Evolutionary conservation across 1,284 basidiomycete species (phyloP), one percentile per base, ranked within the genome.

Genomic region (Gymnopus androsaceus): DNA sequence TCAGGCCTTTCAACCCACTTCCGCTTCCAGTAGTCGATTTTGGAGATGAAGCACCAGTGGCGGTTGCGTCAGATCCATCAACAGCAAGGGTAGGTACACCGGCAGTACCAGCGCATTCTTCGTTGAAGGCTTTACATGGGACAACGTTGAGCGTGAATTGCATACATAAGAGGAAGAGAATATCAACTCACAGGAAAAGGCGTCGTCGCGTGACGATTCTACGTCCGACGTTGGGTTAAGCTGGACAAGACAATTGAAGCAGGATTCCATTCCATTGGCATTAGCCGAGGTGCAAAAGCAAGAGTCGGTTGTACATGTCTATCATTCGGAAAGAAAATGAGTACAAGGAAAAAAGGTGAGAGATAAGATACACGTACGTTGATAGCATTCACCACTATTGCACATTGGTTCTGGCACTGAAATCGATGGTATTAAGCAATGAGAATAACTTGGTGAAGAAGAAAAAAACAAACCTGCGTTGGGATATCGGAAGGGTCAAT

Each of bases 211-310:
- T 31, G 51, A 9, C 15, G 45, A 31, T n/a, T 54, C 49, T 33
- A 61, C 38, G 7, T 33, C 27, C 1, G 49, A 21, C 1, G 57
- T 47, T 11, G 64, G 59, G 5, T 54, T 50, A 14, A 59, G 7
- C 3, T 12, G 41, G 21, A 62, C 57, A 21, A 63, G 21, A 40
- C 66, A 67, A 34, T 65, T 60, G 6, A 67, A 42, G 46, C 66
- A 67, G 21, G 38, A 54, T 34, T 61, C 53, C 15, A 66, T 56
- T 11, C 52, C n/a, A 4, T 47, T 31, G 6, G 53, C 62, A 42
- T 62, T 63, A 37, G 51, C n/a, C 3, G 46, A 40, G 30, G 64
- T 61, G 34, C 66, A 67, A 8, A 66, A 14, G 38, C 66, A 67
- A 6, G 44, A 28, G 3, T 31, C 49, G 4, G 42, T 55, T 3